phyloP scores from a whole-genome alignment of 257 asterid genomes.

The Rehmannia glutinosa region DNA sequence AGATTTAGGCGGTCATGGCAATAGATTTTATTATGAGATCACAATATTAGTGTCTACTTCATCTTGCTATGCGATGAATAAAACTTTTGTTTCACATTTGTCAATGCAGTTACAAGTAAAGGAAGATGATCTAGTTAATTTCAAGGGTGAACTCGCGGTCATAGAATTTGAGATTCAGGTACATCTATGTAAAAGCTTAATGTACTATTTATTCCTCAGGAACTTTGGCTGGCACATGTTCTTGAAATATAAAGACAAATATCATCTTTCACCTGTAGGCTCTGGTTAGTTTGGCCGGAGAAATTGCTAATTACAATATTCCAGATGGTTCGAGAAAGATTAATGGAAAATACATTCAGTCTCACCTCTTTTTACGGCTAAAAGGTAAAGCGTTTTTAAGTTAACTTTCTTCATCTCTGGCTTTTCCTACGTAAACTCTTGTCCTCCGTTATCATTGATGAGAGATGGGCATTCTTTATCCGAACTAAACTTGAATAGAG shows the following conservation, averaged over 20 bases:
- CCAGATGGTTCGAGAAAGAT: conserved; percentile 82
- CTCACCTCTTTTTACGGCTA: conserved; percentile 65
- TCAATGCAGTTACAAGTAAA: conserved; percentile 61
- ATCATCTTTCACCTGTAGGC: conserved; percentile 39
- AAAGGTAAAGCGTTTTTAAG: conserved; percentile 39
- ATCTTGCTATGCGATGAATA: background rate
- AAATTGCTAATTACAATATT: conserved; percentile 55
- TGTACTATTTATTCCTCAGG: background rate
- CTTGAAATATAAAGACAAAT: background rate
- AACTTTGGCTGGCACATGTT: background rate
- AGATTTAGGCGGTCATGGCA: too few relatives aligned
- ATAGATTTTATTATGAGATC: too few relatives aligned
- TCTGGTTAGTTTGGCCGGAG: conserved; percentile 66
- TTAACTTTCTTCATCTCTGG: background rate
- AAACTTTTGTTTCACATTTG: background rate
- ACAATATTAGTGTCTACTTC: too few relatives aligned
- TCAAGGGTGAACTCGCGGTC: conserved; percentile 63
- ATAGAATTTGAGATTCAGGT: conserved; percentile 74
- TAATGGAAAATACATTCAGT: conserved; percentile 79
- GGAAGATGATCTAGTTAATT: conserved; percentile 53
- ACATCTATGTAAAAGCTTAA: background rate
- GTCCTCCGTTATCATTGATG: background rate
- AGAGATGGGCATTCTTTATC: background rate
- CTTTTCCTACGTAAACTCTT: background rate
- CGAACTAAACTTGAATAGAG: conserved; percentile 1